Base-by-base conservation (phyloP, 1,284 basidiomycete species). In the Schizophyllum amplum region DNA sequence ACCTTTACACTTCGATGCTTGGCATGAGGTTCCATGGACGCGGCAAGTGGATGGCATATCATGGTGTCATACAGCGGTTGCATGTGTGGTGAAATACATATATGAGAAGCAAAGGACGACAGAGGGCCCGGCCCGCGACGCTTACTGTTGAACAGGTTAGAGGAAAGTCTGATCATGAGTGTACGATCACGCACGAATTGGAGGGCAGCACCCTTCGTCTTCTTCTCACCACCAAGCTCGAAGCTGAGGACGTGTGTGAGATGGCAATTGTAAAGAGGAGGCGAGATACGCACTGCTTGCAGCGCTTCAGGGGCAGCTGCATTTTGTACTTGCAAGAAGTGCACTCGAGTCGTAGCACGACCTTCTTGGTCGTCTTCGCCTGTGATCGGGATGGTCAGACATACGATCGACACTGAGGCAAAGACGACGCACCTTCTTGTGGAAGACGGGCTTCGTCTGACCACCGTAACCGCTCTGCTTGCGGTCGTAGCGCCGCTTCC, bases 391-490 rank as follows among this genome's bases (percentile, higher is more conserved):
- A 22, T 17, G 17, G 21, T 48, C 24, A 47, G 25, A 13, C 46
- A 49, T 15, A 1, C 42, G 23, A 42, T 23, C 24, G 9, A 11
- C 6, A 5, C 22, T n/a, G 15, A 22, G 48, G 13, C 20, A 24
- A 5, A 15, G 47, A n/a, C 15, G 47, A 75, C 79, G 66, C 62
- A 86, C 91, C 87, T 94, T 96, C 83, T 95, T 98, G 91, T 98
- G 96, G 90, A 98, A 98, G 75, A 98, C 95, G 66, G 97, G 96
- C 84, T 99, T 99, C 64, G 96, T 99, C 83, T 98, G 95, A 82
- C 96, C 96, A 91, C 96, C 96, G 80, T 98, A 99, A 81, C 96
- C 96, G 70, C 89, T 90, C 78, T 97, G 94, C 84, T 97, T 98
- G 69, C 92, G 87, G 82, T 98, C 96, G 80, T 99, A 99, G 84